A percentile compares a stretch with the other conserved stretches of the same genome.
Conservation (phyloP, 495 filamentous ascomycete genomes). For the Tuber calosporum region DNA sequence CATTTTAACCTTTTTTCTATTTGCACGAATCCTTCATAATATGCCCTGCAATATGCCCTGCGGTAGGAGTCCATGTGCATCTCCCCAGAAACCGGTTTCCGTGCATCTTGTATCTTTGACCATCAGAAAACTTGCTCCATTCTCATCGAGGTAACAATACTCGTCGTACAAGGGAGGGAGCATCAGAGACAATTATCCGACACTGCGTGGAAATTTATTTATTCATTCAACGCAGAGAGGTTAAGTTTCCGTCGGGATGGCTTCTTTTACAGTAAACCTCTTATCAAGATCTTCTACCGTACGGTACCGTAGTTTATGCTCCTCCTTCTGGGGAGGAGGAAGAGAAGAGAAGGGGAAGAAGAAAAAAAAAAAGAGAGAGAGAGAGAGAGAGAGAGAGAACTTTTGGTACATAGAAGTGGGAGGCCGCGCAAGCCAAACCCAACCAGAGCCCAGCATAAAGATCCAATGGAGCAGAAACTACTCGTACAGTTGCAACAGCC, state of each 20-base stretch:
- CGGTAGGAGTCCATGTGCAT: neutral
- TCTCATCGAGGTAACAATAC: neutral
- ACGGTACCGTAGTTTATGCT: neutral
- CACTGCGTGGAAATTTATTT: neutral
- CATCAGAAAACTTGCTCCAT: neutral
- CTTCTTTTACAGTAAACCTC: neutral
- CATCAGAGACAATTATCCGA: neutral
- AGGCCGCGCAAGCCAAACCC: conserved; percentile 1
- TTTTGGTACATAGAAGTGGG: neutral
- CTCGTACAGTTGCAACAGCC: no score
- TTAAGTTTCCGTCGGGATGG: neutral
- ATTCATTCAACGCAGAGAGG: neutral
- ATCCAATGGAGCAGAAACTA: no score
- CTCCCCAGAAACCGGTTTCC: neutral
- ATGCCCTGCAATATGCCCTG: neutral
- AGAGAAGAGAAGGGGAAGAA: neutral
- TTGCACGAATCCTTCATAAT: neutral
- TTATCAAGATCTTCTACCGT: neutral
- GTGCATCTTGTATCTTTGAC: neutral
- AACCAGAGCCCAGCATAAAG: neutral
- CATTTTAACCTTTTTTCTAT: neutral
- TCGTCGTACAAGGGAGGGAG: no score
- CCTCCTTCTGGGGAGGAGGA: neutral
- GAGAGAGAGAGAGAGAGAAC: no score
- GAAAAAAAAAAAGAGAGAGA: neutral